Conservation (phyloP, 2,329 filamentous ascomycete species). For the Hyphodiscus sp. region DNA sequence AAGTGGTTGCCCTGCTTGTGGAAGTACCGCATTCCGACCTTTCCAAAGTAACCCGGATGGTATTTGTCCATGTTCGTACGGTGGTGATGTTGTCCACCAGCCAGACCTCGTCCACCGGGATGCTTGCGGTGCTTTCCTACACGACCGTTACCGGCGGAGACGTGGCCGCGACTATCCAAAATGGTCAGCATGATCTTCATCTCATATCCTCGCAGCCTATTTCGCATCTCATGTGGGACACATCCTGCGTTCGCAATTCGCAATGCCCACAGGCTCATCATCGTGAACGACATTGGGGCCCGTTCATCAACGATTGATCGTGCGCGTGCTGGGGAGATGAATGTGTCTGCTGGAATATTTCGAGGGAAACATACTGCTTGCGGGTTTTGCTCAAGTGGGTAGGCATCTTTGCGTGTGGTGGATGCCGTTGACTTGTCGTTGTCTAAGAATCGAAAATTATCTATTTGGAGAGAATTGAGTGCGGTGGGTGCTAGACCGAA, state of each 20-base stretch:
- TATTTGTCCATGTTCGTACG: constrained; percentile 87
- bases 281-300: too few relatives aligned
- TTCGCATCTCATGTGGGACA: neutral
- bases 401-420: constrained; percentile 54
- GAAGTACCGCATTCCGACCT: constrained; percentile 94
- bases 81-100: constrained; percentile 99
- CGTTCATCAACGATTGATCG: too few relatives aligned
- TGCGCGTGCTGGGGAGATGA: too few relatives aligned
- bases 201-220: neutral
- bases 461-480: neutral
- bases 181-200: constrained; percentile 24
- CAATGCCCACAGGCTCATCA: too few relatives aligned
- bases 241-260: neutral
- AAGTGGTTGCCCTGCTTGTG: constrained; percentile 93
- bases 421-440: constrained; percentile 23
- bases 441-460: constrained; percentile 3
- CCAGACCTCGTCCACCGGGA: constrained; percentile 75
- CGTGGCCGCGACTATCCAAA: constrained; percentile 77
- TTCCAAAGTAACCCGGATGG: constrained; percentile 99
- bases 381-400: constrained; percentile 69
- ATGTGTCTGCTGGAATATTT: too few relatives aligned
- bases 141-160: constrained; percentile 97
- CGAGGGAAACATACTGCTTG: constrained; percentile 58
- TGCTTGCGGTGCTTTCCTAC: constrained; percentile 98
- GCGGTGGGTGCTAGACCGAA: neutral